These are phyloP conservation scores for Daedaleopsis sinensis DNA, from an alignment of 768 basidiomycete species.

Conservation along the genomic window DNA sequence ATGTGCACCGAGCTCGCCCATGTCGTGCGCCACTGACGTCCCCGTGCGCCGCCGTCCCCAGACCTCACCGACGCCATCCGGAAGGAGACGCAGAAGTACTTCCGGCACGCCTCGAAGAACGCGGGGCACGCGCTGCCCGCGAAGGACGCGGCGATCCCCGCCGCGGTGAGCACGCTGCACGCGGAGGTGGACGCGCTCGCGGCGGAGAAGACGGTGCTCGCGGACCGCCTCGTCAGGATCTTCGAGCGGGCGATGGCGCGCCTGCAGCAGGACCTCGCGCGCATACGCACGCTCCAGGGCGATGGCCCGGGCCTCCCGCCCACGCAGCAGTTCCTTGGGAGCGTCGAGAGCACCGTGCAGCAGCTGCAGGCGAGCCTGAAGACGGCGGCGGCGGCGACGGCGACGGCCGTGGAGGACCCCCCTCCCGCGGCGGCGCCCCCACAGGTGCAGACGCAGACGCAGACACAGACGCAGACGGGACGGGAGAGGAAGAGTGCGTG, in stretches of 20 bases:
- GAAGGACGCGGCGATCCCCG: slow-evolving; percentile 42
- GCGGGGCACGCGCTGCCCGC: slow-evolving; percentile 25
- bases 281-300: slow-evolving; percentile 47
- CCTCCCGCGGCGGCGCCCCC: slow-evolving; percentile 17
- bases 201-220: slow-evolving; percentile 46
- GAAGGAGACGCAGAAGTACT: slow-evolving; percentile 45
- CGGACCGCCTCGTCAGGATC: slow-evolving; percentile 47
- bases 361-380: slow-evolving; percentile 44
- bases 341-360: slow-evolving; percentile 37
- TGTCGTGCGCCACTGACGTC: background rate
- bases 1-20: background rate
- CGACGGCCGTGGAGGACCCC: slow-evolving; percentile 29
- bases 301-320: slow-evolving; percentile 41
- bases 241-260: slow-evolving; percentile 48
- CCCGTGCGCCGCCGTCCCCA: slow-evolving; percentile 18
- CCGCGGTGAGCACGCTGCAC: slow-evolving; percentile 36
- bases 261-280: slow-evolving; percentile 48
- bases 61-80: slow-evolving; percentile 48
- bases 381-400: slow-evolving; percentile 34
- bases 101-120: slow-evolving; percentile 44
- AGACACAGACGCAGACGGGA: slow-evolving; percentile 13
- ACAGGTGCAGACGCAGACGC: no score
- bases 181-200: slow-evolving; percentile 36
- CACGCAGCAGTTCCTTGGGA: slow-evolving; percentile 29
- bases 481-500: slow-evolving; percentile 19